Percentiles rank a stretch among this genome's conserved stretches.
These are phyloP conservation scores for Perkinsus olseni DNA, from an alignment of 169 alveolate species.

Conservation along the genomic window DNA sequence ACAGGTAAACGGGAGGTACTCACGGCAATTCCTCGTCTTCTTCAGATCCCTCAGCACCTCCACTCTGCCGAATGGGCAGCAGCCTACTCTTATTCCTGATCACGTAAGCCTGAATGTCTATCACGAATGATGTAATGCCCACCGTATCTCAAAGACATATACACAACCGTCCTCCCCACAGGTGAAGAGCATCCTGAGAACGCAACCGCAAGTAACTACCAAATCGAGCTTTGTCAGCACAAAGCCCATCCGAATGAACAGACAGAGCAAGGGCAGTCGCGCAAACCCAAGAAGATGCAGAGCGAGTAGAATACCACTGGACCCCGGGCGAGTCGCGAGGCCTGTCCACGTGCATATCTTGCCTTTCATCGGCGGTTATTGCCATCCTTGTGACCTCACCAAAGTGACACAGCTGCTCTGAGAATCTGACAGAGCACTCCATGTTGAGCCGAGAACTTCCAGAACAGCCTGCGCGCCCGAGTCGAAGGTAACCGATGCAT, in stretches of 20 bases:
- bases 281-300: too few species aligned
- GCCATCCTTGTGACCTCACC: not conserved
- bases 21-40: too few species aligned
- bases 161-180: slow-evolving; percentile 67
- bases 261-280: not conserved
- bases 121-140: not conserved
- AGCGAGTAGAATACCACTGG: too few species aligned
- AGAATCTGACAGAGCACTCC: not conserved
- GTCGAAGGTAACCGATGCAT: too few species aligned
- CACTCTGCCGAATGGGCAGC: not conserved
- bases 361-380: not conserved
- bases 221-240: not conserved
- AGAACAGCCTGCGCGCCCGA: too few species aligned
- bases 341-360: not conserved
- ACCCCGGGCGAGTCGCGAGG: too few species aligned
- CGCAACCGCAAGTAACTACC: too few species aligned
- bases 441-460: too few species aligned
- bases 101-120: not conserved
- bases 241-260: not conserved
- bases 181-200: slow-evolving; percentile 57
- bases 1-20: too few species aligned
- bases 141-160: slow-evolving; percentile 54
- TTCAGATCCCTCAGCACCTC: too few species aligned
- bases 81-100: not conserved
- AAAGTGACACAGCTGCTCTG: not conserved